phyloP scores from a whole-genome alignment of 2,329 filamentous ascomycete genomes.

The Pseudogymnoascus sp. region DNA sequence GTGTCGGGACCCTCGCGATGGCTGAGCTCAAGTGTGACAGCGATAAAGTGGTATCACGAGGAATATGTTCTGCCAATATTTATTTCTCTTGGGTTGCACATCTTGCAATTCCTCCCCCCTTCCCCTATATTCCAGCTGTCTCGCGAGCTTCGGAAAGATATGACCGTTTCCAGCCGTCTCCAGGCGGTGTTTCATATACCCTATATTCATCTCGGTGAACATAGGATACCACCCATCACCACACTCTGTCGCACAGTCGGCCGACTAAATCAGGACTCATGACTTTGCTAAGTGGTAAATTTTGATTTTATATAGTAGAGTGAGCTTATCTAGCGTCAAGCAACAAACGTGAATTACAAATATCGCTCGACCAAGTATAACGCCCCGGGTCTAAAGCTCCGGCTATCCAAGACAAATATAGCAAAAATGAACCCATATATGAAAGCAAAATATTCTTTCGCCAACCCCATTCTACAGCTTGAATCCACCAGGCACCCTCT shows the following conservation, averaged over 20 bases:
- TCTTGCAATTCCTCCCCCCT: neutral
- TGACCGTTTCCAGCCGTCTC: neutral
- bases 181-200: neutral
- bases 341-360: neutral
- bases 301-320: neutral
- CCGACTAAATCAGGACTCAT: neutral
- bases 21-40: neutral
- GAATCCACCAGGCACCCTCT: conserved; percentile 12
- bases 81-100: neutral
- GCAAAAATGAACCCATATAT: neutral
- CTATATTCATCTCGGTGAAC: neutral
- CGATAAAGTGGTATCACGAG: neutral
- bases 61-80: neutral
- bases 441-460: neutral
- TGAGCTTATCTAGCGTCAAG: neutral
- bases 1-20: neutral
- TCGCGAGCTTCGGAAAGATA: neutral
- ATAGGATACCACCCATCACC: neutral
- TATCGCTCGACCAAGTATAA: neutral
- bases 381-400: neutral
- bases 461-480: conserved; percentile 12
- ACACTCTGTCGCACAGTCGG: neutral
- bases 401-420: neutral
- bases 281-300: neutral
- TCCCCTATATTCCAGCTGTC: neutral